Evolutionary conservation across 208 protist species (phyloP).

Genomic region (Paratrypanosoma confusum): DNA sequence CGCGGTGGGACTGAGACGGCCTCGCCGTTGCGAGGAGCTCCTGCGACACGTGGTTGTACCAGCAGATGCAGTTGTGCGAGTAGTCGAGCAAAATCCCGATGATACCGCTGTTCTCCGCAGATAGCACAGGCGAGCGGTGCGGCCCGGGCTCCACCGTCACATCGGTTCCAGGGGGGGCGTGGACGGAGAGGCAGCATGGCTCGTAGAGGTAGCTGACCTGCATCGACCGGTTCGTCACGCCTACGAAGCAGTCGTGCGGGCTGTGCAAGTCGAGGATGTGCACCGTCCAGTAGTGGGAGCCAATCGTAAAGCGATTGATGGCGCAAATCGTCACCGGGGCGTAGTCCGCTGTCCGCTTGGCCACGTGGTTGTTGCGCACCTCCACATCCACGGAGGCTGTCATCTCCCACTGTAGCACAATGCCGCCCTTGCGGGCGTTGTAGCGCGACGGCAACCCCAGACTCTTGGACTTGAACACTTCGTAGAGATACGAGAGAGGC

Average conservation of each 20-base stretch:
- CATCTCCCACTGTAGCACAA: conserved; percentile 1
- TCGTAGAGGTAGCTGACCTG: neutral
- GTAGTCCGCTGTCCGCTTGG: neutral
- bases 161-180: neutral
- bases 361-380: conserved; percentile 2
- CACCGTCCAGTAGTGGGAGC: neutral
- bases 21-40: neutral
- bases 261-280: neutral
- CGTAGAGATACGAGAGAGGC: neutral
- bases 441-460: neutral
- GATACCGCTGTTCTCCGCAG: neutral
- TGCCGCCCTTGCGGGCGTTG: neutral
- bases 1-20: neutral
- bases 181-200: neutral
- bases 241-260: conserved; percentile 2
- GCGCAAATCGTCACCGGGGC: neutral
- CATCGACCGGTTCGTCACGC: neutral
- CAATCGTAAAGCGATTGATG: neutral
- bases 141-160: neutral
- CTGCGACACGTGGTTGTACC: neutral
- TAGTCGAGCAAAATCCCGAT: neutral
- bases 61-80: neutral
- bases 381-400: neutral
- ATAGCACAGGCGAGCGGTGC: neutral
- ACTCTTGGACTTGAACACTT: neutral